phyloP scores from a whole-genome alignment of 352 stramenopile species.

The Globisporangium paroecandrum region DNA sequence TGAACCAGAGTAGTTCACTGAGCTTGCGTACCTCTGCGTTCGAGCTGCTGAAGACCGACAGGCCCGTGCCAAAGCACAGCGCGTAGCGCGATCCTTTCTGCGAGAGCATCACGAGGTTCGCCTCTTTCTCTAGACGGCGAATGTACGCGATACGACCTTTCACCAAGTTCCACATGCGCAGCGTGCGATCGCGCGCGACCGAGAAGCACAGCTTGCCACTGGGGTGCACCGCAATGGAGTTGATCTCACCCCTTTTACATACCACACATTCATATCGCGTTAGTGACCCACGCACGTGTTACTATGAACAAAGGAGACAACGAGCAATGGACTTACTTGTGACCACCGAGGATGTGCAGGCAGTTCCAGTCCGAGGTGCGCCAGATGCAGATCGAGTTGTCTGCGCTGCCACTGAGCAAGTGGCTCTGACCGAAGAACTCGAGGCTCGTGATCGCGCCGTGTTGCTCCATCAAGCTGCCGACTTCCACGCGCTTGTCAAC shows the following conservation, averaged over 20 bases:
- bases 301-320: neutral
- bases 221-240: slow-evolving; percentile 83
- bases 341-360: slow-evolving; percentile 84
- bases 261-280: neutral
- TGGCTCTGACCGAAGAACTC: slow-evolving; percentile 87
- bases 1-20: neutral
- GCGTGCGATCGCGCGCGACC: slow-evolving; percentile 72
- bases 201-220: slow-evolving; percentile 87
- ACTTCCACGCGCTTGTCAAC: slow-evolving; percentile 86
- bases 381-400: slow-evolving; percentile 90
- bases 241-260: slow-evolving; percentile 61
- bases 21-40: slow-evolving; percentile 55
- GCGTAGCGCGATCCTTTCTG: slow-evolving; percentile 69
- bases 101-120: slow-evolving; percentile 71
- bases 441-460: slow-evolving; percentile 80
- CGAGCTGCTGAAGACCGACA: slow-evolving; percentile 74
- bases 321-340: slow-evolving; percentile 47
- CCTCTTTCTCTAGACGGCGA: slow-evolving; percentile 78
- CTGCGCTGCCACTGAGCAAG: slow-evolving; percentile 81
- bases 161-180: slow-evolving; percentile 90
- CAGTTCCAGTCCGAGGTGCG: slow-evolving; percentile 89
- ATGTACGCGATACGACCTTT: slow-evolving; percentile 88
- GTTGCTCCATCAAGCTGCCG: slow-evolving; percentile 84
- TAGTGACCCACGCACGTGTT: neutral
- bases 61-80: slow-evolving; percentile 62